Evolutionary conservation across 2,329 filamentous ascomycete genomes (phyloP).

Genomic region (Ophiostoma quercus): DNA sequence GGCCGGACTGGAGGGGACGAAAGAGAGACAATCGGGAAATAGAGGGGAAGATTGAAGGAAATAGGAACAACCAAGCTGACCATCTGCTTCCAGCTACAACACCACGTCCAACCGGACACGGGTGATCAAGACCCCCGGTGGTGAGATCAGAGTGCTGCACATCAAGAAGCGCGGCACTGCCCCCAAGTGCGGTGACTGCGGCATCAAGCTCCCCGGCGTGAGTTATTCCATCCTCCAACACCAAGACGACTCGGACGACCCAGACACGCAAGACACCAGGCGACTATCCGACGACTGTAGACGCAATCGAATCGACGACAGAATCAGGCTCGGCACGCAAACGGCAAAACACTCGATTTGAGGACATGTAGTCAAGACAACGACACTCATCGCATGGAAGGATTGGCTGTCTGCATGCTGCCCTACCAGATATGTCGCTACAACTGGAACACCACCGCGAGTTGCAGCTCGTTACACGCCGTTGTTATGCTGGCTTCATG

Average conservation of each 20-base stretch:
- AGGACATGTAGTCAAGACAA: not conserved
- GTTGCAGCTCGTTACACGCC: not conserved
- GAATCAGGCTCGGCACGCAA: not conserved
- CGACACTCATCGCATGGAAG: not conserved
- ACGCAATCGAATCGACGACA: not conserved
- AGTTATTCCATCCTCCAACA: slow-evolving; percentile 38
- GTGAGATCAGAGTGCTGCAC: slow-evolving; percentile 92
- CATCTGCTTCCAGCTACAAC: slow-evolving; percentile 71
- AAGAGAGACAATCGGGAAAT: not conserved
- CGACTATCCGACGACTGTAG: not conserved
- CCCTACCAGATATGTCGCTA: not conserved
- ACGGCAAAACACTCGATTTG: not conserved
- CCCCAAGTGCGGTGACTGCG: slow-evolving; percentile 99
- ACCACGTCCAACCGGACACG: slow-evolving; percentile 96
- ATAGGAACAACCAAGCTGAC: slow-evolving; percentile 16
- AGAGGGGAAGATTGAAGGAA: not conserved
- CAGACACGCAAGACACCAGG: not conserved
- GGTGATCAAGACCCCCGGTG: slow-evolving; percentile 92
- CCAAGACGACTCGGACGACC: not conserved
- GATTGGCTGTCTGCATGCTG: not conserved
- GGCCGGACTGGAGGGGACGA: not conserved
- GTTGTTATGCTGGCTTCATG: not conserved
- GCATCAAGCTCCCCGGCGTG: slow-evolving; percentile 95
- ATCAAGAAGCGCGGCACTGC: slow-evolving; percentile 99
- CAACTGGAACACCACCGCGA: not conserved